These are phyloP conservation scores for Suillus ampliporus DNA, from an alignment of 768 basidiomycete species.

Conservation along the genomic window DNA sequence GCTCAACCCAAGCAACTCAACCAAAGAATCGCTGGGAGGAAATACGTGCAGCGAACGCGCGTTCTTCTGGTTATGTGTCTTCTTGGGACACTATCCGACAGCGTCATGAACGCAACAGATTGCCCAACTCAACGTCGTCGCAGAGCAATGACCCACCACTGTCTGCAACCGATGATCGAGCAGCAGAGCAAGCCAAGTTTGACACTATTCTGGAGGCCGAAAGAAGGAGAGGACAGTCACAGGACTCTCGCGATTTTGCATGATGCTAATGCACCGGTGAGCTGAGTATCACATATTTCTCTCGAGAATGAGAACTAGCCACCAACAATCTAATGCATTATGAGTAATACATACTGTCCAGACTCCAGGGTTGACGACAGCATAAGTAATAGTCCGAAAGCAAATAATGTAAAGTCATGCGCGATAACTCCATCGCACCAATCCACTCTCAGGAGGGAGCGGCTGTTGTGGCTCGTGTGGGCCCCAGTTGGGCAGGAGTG, in stretches of 20 bases:
- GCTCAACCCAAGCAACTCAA: slow-evolving; percentile 2
- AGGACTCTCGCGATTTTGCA: slow-evolving; percentile 18
- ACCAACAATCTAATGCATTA: neutral
- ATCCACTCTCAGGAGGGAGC: neutral
- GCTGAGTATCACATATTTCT: neutral
- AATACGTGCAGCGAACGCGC: slow-evolving; percentile 60
- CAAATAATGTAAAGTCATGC: neutral
- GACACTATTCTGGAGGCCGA: slow-evolving; percentile 66
- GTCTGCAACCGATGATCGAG: slow-evolving; percentile 39
- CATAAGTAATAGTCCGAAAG: neutral
- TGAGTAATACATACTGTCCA: neutral
- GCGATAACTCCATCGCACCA: neutral
- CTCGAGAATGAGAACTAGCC: neutral
- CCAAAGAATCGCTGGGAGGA: slow-evolving; percentile 63
- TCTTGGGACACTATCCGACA: slow-evolving; percentile 75
- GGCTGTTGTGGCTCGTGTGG: neutral
- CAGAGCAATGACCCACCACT: slow-evolving; percentile 13
- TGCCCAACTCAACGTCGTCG: slow-evolving; percentile 19
- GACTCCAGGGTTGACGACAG: too few relatives aligned
- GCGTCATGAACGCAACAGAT: slow-evolving; percentile 48
- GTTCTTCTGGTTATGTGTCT: slow-evolving; percentile 47
- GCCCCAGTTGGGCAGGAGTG: neutral
- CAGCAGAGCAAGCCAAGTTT: slow-evolving; percentile 58
- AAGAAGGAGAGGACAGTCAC: slow-evolving; percentile 43
- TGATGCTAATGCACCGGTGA: slow-evolving; percentile 12